Evolutionary conservation across 208 protist genomes (phyloP), one percentile per base, ranked within the genome.

Genomic region (Leishmania martiniquensis): DNA sequence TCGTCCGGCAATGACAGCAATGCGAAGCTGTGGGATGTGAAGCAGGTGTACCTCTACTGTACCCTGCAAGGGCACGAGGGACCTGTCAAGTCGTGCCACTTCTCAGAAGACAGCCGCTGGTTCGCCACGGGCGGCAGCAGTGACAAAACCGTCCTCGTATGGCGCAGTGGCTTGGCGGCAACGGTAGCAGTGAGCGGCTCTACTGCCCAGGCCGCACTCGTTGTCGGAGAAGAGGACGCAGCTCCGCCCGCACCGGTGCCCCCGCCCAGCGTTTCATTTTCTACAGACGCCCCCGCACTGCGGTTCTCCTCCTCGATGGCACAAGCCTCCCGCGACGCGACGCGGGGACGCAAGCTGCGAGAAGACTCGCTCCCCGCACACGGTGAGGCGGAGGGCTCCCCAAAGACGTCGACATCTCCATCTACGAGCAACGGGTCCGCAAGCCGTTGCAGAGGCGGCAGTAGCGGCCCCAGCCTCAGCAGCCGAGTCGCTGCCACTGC

Each of bases 21-120:
- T 25, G 89, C 86, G 65, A 95, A 95, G 77, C 63, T 98, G 62
- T 98, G 95, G 94, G 94, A 98, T 72, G 80, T 93, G 17, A 83
- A 85, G 45, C 91, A 97, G 70, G 95, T 92, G 4, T 88, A 88
- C 57, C 73, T 97, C 25, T 96, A 96, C 83, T 96, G 92, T 81
- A 95, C 94, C 13, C 57, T 98, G 34, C 81, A 91, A 80, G 96
- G 84, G 6, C 96, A 98, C 85, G 84, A 84, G 13, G 91, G 94
- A 0, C 76, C 87, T 42, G 93, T 98, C 55, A 78, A 85, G 75
- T 83, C 85, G 0, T 83, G 82, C 55, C 63, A 78, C 68, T 93
- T 95, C 78, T 86, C 88, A 25, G 76, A 87, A 47, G 80, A 90
- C 68, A 86, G 91, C 20, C 9, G 66, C 85, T 87, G 80, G 80